These are phyloP conservation scores for Cryptococcus floricola DNA, from an alignment of 1,284 basidiomycete genomes.

Conservation along the genomic window DNA sequence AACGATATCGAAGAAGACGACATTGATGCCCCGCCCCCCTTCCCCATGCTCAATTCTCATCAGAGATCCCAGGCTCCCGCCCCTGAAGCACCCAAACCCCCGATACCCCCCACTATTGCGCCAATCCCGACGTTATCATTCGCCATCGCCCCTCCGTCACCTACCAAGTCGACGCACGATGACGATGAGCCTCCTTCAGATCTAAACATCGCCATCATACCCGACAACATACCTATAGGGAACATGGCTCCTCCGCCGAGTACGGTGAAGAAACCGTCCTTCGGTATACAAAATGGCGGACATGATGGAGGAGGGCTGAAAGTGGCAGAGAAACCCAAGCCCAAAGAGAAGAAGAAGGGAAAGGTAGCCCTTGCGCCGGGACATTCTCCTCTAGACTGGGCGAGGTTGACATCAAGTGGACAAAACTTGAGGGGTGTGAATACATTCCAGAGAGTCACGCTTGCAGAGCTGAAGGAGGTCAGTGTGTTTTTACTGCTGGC, in stretches of 20 bases:
- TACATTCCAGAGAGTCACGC: slow-evolving; percentile 62
- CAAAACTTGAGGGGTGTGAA: slow-evolving; percentile 63
- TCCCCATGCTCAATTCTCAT: slow-evolving; percentile 73
- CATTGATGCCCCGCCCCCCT: slow-evolving; percentile 71
- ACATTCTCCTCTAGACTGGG: slow-evolving; percentile 92
- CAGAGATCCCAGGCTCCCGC: slow-evolving; percentile 61
- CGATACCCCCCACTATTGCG: slow-evolving; percentile 8
- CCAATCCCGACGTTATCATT: slow-evolving; percentile 19
- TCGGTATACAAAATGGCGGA: slow-evolving; percentile 39
- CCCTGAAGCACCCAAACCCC: slow-evolving; percentile 13
- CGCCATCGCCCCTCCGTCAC: slow-evolving; percentile 55
- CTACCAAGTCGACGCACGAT: slow-evolving; percentile 51
- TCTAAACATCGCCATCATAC: slow-evolving; percentile 43
- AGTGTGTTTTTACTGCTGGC: slow-evolving; percentile 45
- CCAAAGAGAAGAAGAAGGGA: slow-evolving; percentile 59
- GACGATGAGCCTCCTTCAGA: slow-evolving; percentile 49
- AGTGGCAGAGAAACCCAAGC: not conserved
- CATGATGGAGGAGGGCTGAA: slow-evolving; percentile 2
- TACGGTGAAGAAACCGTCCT: slow-evolving; percentile 35
- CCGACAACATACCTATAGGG: slow-evolving; percentile 37
- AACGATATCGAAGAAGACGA: slow-evolving; percentile 50
- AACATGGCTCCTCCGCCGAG: slow-evolving; percentile 42
- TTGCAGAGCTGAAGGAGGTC: slow-evolving; percentile 78
- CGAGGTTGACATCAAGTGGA: slow-evolving; percentile 73
- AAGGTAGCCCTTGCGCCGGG: slow-evolving; percentile 91